These are phyloP conservation scores for Ganoderma multipileum DNA, from an alignment of 1,284 basidiomycete genomes.

Conservation along the genomic window DNA sequence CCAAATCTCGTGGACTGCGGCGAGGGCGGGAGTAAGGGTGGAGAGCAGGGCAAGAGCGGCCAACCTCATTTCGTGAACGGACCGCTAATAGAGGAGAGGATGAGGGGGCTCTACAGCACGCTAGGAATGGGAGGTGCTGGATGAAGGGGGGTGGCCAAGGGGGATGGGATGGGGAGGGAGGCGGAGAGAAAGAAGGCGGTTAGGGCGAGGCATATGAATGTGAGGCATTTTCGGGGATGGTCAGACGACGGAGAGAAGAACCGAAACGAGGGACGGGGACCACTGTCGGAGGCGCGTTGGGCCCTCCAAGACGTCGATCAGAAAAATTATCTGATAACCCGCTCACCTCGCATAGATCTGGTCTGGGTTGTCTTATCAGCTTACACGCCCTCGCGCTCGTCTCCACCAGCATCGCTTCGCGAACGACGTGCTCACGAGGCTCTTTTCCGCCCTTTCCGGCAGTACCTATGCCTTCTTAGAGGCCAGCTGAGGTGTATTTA, in stretches of 20 bases:
- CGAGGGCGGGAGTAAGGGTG: constrained; percentile 49
- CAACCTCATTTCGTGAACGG: constrained; percentile 34
- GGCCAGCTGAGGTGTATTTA: constrained; percentile 3
- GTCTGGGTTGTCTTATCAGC: constrained; percentile 30
- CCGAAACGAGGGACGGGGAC: constrained; percentile 12
- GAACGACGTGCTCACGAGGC: constrained; percentile 10
- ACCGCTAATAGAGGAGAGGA: constrained; percentile 9
- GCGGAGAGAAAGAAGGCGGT: constrained; percentile 13
- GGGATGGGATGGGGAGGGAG: constrained; percentile 18
- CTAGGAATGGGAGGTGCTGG: constrained; percentile 13
- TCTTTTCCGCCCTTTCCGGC: not conserved
- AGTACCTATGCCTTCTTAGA: not conserved
- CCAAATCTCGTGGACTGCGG: constrained; percentile 73
- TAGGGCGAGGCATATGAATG: constrained; percentile 19
- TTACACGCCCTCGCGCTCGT: constrained; percentile 11
- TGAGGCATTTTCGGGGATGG: constrained; percentile 26
- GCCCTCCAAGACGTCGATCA: constrained; percentile 8
- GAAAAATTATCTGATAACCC: constrained; percentile 42
- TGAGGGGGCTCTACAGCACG: constrained; percentile 4
- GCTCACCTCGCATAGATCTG: constrained; percentile 19
- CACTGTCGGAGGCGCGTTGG: not conserved
- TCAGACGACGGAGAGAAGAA: constrained; percentile 12
- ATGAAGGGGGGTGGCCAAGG: constrained; percentile 7
- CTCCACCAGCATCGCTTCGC: not conserved
- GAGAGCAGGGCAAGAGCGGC: constrained; percentile 38